Evolutionary conservation across 257 asterid species (phyloP), one percentile per base, ranked within the genome.

Genomic region (Lycium ferocissimum): DNA sequence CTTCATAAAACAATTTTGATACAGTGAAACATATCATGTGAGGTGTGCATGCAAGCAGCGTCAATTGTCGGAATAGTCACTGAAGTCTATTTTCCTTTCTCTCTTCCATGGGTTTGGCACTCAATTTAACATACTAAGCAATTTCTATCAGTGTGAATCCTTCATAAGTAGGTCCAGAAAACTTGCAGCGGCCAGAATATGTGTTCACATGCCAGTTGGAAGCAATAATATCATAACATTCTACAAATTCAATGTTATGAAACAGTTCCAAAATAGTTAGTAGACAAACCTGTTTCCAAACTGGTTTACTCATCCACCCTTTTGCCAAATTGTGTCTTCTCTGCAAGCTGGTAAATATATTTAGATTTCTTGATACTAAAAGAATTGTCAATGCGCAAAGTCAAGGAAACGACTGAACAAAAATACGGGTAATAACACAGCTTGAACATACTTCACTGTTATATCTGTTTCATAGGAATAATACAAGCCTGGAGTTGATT

Each of bases 401-500:
- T 56, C 61, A 57, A 75, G 35, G 38, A 59, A 83, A 69, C 37
- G 57, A 65, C 56, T 22, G 69, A 47, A 86, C 69, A 57, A 26
- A 62, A 75, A 26, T 51, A 57, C 63, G 71, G 62, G 83, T 87
- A 85, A 83, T 47, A 79, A 45, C 33, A 76, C 76, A 65, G 17
- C 53, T 56, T 49, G 80, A 81, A 87, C 94, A n/a, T 91, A 95
- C 98, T 93, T 92, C 71, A 97, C 88, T 51, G 99, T 95, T 83
- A 97, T 90, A 88, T 97, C 98, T 13, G 98, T 95, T 83, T 90
- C 97, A 86, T 97, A 95, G 82, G 99, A 97, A 88, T 90, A 95
- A 87, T 95, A 97, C 92, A 97, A 88, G 81, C 98, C 97, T 15
- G 96, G 96, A 81, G 98, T 93, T 59, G 99, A 90, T 91, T 97